These are phyloP conservation scores for Tetrahymena elliotti DNA, from an alignment of 73 alveolate species.

Conservation along the genomic window DNA sequence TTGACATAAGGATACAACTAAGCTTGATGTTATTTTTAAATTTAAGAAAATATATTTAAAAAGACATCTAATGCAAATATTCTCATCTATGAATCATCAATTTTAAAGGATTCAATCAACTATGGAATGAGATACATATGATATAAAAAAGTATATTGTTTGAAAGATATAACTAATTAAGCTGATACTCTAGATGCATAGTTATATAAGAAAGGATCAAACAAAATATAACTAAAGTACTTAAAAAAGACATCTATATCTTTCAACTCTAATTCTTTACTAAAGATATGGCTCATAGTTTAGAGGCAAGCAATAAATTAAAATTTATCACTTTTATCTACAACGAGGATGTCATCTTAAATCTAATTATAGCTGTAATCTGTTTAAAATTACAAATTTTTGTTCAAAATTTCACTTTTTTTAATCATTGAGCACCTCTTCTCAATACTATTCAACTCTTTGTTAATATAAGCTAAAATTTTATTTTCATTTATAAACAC, in stretches of 20 bases:
- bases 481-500: neutral
- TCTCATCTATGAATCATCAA: neutral
- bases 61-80: neutral
- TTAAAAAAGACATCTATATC: neutral
- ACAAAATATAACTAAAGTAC: neutral
- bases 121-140: neutral
- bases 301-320: neutral
- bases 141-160: neutral
- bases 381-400: neutral
- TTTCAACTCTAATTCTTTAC: neutral
- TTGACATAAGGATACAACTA: neutral
- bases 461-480: neutral
- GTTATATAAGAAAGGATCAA: neutral
- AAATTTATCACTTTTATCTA: neutral
- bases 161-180: neutral
- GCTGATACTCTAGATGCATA: neutral
- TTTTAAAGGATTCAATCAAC: neutral
- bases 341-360: neutral
- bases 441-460: neutral
- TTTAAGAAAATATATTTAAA: neutral
- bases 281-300: neutral
- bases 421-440: neutral
- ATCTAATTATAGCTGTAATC: neutral
- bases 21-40: neutral
- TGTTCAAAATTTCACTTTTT: neutral